Base-by-base conservation (phyloP, 2,329 filamentous ascomycete genomes). In the Penicillium sp. region DNA sequence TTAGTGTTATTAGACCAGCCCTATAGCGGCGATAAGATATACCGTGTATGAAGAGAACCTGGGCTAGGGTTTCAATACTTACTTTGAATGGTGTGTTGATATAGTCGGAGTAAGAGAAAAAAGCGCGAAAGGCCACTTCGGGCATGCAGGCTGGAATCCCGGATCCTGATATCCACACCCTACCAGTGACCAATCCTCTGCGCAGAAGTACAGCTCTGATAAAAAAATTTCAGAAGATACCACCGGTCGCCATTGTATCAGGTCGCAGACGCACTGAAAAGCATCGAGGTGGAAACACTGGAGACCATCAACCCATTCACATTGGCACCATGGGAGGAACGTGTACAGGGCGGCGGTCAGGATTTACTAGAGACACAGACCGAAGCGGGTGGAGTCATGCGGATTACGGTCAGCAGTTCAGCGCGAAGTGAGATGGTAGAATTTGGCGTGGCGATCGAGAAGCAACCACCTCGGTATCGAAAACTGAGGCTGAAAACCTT, bases 401-500 rank as follows among this genome's bases (percentile, higher is more conserved):
- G 54, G 48, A 50, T 58, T 24, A 50, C 48, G 31, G 34, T 19
- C 73, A 60, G 53, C 40, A 64, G 60, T 28, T 58, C 52, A 19
- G 59, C 56, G 47, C 55, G 53, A 13, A 64, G 61, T 36, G 48
- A 46, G 29, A 10, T 59, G 24, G 56, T 63, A 42, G 56, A 58
- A 50, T 61, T 59, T 53, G 45, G 58, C 3, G 48, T n/a, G 65
- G 70, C 44, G 55, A 68, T 46, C 66, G 65, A 49, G 59, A 53
- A 51, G 64, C 67, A 51, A 13, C 31, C 31, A n/a, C 31, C 31
- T 34, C 31, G 3, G 2, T 34, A 34, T 34, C 31, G 31, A 16
- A 64, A 64, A 47, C 33, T 51, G 47, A 64, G 51, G 43, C 48
- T 60, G 13, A 64, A 60, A 29, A 52, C 52, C 45, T 59, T 61